Evolutionary conservation across 495 filamentous ascomycete genomes (phyloP), one percentile per base, ranked within the genome.

Genomic region (Hypoxylon fragiforme): DNA sequence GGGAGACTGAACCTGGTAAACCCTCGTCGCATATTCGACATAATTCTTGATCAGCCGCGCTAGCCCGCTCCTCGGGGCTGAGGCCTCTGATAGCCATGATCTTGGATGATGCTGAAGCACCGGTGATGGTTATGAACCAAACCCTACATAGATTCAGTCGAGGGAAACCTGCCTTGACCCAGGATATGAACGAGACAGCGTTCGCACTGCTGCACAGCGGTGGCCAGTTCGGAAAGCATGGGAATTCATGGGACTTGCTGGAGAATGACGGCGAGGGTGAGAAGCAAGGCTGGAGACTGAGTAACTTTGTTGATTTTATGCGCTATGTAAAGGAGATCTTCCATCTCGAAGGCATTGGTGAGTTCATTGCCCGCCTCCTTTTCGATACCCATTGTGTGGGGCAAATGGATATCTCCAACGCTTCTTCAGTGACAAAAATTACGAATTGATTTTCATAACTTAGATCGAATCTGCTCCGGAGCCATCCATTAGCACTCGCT

Each of bases 71-170:
- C 19, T 43, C 55, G n/a, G 61, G 64, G 8, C 42, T 65, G 4
- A 52, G 53, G 86, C 67, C 88, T 80, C 69, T 86, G 84, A 37
- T 90, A 74, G 70, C 88, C 80, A 62, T 82, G 81, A n/a, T 77
- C 68, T 62, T 90, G 79, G 51, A 90, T 85, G 60, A 89, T 83
- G 49, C 85, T 75, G 66, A 88, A 83, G 51, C 87, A 28, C 85
- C 85, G 5, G 76, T 82, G 64, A 86, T 83, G 28, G 82, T 87
- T 14, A 71, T 74, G 37, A 88, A 53, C 12, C 44, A 46, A 34
- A 59, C 67, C 2, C 44, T 67, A 26, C 31, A 55, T 12, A 58
- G 56, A 39, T 68, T 60, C 12, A 50, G 55, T 12, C 53, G 59
- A 4, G 64, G 57, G 0, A 67, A 61, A 35, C 37, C 51, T n/a